Percentiles rank a stretch among this genome's conserved stretches.
Conservation (phyloP, 202 grass and related monocot genomes). For the Setaria viridis region DNA sequence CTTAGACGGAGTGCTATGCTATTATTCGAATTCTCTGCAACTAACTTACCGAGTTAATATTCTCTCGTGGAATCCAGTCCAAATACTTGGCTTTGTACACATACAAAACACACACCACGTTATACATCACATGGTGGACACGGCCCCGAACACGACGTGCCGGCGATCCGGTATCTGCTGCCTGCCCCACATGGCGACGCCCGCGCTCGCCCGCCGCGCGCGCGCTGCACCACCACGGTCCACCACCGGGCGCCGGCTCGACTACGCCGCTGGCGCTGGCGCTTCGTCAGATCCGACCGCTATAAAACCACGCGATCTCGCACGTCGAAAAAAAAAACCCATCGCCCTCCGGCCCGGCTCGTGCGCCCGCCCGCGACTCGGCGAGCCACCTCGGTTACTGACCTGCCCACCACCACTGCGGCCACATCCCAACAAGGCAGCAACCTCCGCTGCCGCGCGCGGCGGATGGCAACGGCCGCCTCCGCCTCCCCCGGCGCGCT, state of each 20-base stretch:
- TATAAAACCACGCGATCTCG: slow-evolving; percentile 34
- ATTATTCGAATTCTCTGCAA: neutral
- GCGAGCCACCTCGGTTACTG: neutral
- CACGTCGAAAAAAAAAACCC: neutral
- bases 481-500: slow-evolving; percentile 53
- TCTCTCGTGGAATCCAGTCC: neutral
- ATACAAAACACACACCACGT: too few relatives aligned
- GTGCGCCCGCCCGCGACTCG: neutral
- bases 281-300: neutral
- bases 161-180: neutral
- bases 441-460: neutral
- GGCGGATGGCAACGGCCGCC: slow-evolving; percentile 62
- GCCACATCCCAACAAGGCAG: slow-evolving; percentile 29
- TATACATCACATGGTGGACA: too few relatives aligned
- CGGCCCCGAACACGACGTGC: neutral
- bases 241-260: slow-evolving; percentile 15
- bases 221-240: neutral
- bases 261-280: slow-evolving; percentile 23
- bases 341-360: neutral
- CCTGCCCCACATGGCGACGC: neutral
- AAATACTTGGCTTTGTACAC: too few relatives aligned
- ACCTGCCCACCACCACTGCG: slow-evolving; percentile 1
- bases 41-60: too few relatives aligned
- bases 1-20: neutral
- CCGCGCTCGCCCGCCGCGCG: neutral